A percentile compares a stretch with the other conserved stretches of the same genome.
Conservation (phyloP, 108 stramenopile species). For the Skeletonema costatum region DNA sequence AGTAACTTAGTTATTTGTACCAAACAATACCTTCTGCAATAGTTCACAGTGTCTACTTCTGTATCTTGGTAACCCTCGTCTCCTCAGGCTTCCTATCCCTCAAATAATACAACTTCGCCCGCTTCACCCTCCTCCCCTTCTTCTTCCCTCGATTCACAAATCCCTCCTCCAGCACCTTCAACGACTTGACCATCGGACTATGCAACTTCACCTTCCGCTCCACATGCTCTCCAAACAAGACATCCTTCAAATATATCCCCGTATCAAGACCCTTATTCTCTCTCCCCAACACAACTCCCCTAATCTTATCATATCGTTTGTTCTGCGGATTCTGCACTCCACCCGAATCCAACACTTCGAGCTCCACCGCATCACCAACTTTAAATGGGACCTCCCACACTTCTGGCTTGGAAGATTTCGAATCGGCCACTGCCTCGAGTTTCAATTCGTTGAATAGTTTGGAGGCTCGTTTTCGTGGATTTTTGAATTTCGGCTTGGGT, state of each 20-base stretch:
- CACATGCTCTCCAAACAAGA: constrained; percentile 74
- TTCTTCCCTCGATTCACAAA: constrained; percentile 89
- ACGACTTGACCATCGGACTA: constrained; percentile 73
- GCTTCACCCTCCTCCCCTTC: constrained; percentile 86
- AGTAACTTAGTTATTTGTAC: too few relatives aligned
- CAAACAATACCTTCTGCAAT: background rate
- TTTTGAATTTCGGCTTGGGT: constrained; percentile 73
- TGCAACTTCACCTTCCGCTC: constrained; percentile 81
- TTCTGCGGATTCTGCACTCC: constrained; percentile 61
- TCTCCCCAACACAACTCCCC: constrained; percentile 80
- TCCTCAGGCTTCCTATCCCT: constrained; percentile 57
- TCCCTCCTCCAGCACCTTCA: constrained; percentile 82
- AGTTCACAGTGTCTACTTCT: background rate
- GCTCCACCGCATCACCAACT: constrained; percentile 84
- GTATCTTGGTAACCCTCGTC: constrained; percentile 2
- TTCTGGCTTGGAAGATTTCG: constrained; percentile 55
- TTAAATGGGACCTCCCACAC: constrained; percentile 60
- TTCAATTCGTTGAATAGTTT: constrained; percentile 68
- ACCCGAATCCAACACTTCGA: constrained; percentile 64
- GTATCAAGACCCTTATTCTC: constrained; percentile 70
- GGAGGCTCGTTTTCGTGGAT: constrained; percentile 78
- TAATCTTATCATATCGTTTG: constrained; percentile 63
- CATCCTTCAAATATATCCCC: constrained; percentile 72
- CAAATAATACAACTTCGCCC: constrained; percentile 81
- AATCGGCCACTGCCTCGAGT: constrained; percentile 54